These are phyloP conservation scores for Mayamaea pseudoterrestris DNA, from an alignment of 108 stramenopile species.

Conservation along the genomic window DNA sequence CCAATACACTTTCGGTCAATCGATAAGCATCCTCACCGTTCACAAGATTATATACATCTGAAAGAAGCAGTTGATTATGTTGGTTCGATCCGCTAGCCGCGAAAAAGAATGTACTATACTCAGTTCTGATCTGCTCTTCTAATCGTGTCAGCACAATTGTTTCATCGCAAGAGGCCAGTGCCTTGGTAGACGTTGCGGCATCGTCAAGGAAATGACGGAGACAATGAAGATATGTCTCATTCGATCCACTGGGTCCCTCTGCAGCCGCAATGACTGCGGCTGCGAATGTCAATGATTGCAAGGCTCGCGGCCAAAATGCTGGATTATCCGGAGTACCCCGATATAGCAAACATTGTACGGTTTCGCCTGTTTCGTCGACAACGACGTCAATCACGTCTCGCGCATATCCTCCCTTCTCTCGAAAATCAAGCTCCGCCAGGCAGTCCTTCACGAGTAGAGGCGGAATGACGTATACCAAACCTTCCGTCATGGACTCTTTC, in stretches of 20 bases:
- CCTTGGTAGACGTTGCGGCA: slow-evolving; percentile 7
- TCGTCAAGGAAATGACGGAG: slow-evolving; percentile 42
- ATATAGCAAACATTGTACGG: slow-evolving; percentile 57
- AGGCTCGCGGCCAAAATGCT: slow-evolving; percentile 57
- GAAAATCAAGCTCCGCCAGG: slow-evolving; percentile 78
- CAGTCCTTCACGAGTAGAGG: slow-evolving; percentile 53
- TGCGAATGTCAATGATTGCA: slow-evolving; percentile 48
- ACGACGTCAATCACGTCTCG: slow-evolving; percentile 70
- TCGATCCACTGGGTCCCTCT: slow-evolving; percentile 52
- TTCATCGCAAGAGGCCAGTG: slow-evolving; percentile 20
- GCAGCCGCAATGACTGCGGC: slow-evolving; percentile 60
- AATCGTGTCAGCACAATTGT: slow-evolving; percentile 38
- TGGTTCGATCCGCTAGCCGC: slow-evolving; percentile 73
- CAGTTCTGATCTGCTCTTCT: slow-evolving; percentile 29
- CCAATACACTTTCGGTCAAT: slow-evolving; percentile 46
- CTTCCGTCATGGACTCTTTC: slow-evolving; percentile 47
- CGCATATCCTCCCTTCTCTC: slow-evolving; percentile 79
- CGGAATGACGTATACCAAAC: slow-evolving; percentile 58
- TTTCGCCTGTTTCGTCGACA: slow-evolving; percentile 50
- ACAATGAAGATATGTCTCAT: slow-evolving; percentile 45
- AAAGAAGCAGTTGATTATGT: slow-evolving; percentile 56
- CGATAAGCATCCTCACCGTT: slow-evolving; percentile 43
- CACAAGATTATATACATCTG: slow-evolving; percentile 11
- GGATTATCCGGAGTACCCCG: slow-evolving; percentile 79
- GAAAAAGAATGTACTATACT: slow-evolving; percentile 47